A percentile compares a stretch with the other conserved stretches of the same genome.
phyloP scores from a whole-genome alignment of 495 filamentous ascomycete species.

The Penicillium chermesinum region DNA sequence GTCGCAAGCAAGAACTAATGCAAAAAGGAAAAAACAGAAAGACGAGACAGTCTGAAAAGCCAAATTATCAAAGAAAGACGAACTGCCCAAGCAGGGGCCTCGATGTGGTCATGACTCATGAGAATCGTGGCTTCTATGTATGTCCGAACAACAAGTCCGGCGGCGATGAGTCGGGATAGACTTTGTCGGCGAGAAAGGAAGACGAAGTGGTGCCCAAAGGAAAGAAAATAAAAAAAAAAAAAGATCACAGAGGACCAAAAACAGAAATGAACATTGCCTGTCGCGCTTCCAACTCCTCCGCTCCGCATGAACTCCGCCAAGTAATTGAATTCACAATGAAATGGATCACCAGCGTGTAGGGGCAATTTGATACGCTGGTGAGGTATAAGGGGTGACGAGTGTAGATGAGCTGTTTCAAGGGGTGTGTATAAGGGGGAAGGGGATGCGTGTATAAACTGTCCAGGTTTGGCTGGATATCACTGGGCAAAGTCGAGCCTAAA shows the following conservation, averaged over 20 bases:
- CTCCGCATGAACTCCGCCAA: not conserved
- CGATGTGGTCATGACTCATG: constrained; percentile 25
- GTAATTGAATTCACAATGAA: not conserved
- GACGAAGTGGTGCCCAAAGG: not conserved
- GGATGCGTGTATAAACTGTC: not conserved
- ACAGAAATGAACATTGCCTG: not conserved
- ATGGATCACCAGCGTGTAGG: not conserved
- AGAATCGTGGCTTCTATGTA: constrained; percentile 28
- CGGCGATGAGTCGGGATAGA: constrained; percentile 15
- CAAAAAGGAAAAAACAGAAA: not conserved
- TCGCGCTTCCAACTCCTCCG: not conserved
- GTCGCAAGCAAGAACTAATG: not conserved
- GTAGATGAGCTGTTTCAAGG: too few relatives aligned
- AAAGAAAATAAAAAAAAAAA: not conserved
- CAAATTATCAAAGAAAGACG: not conserved
- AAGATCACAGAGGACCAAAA: not conserved
- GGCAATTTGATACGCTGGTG: not conserved
- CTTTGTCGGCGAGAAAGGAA: constrained; percentile 10
- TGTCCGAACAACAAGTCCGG: constrained; percentile 9
- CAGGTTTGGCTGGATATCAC: too few relatives aligned
- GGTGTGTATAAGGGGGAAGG: too few relatives aligned
- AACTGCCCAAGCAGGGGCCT: constrained; percentile 11
- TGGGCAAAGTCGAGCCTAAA: not conserved
- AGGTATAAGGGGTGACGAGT: not conserved
- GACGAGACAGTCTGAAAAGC: not conserved